Conservation (phyloP, 139 green algal genomes). For the Limnomonas spitsbergensis region DNA sequence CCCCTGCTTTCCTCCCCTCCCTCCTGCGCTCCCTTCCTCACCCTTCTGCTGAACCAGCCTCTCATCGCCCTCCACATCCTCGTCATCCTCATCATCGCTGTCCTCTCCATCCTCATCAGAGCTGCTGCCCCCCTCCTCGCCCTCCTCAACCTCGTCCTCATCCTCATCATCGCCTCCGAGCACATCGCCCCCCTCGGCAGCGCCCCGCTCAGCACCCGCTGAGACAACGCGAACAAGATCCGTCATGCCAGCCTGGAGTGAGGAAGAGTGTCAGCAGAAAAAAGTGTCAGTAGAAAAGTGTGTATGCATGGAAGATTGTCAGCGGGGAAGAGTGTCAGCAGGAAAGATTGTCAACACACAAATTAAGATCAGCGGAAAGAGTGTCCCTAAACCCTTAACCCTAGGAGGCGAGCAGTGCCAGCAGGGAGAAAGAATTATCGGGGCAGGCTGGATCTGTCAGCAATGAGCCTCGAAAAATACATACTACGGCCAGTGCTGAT, state of each 20-base stretch:
- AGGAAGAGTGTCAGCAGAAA: not conserved
- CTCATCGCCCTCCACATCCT: slow-evolving; percentile 3
- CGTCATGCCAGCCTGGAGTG: slow-evolving; percentile 26
- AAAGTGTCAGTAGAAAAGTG: not conserved
- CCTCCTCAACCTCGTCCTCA: slow-evolving; percentile 34
- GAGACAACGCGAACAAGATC: slow-evolving; percentile 66
- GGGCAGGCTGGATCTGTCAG: too few species aligned
- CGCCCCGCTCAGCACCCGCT: slow-evolving; percentile 17
- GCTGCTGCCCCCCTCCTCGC: slow-evolving; percentile 8
- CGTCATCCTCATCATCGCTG: slow-evolving; percentile 16
- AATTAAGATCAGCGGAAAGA: too few species aligned
- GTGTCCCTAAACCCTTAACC: too few species aligned
- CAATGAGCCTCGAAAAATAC: too few species aligned
- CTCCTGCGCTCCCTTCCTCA: too few species aligned
- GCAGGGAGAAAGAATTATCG: too few species aligned
- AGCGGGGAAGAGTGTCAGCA: too few species aligned
- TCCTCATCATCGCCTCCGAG: slow-evolving; percentile 49
- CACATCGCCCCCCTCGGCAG: slow-evolving; percentile 15
- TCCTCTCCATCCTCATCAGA: not conserved
- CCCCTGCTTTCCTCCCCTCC: too few species aligned
- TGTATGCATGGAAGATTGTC: too few species aligned
- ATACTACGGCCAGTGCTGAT: too few species aligned
- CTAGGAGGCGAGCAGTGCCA: too few species aligned
- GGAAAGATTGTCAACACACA: too few species aligned
- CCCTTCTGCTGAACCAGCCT: not conserved